Base-by-base conservation (phyloP, 192 early-diverging fungal genomes). In the Diversispora epigaea region DNA sequence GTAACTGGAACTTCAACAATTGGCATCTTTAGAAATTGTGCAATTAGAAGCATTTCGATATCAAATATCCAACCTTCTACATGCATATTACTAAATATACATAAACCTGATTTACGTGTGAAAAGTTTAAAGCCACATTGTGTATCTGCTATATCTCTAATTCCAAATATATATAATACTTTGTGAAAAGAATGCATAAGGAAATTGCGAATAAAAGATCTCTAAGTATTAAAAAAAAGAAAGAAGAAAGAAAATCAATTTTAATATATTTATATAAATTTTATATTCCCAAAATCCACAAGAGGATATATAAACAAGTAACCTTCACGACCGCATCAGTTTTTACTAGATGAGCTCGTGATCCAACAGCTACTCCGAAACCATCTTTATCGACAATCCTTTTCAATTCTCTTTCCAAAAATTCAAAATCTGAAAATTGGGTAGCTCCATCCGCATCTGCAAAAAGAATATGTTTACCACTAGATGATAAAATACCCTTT, bases 51-150 rank as follows among this genome's bases (percentile, higher is more conserved):
- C 62, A 96, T 82, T 81, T 99, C 97, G 67, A 99, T 94, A 79
- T 99, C 97, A 84, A 99, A 99, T 79, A 99, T 96, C 91, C 95
- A 99, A 25, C 97, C 86, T 77, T 96, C 93, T 3, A 95, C 94
- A 68, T 99, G 97, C 92, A 97, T 94, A 77, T 89, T 89, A 21
- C 91, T 87, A 74, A 96, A 95, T 49, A 99, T 91, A 43, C 79
- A 76, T 54, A 84, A 84, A 0, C 92, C 95, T 0, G 95, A 87
- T 22, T 80, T 77, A 17, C 97, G 89, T 0, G 93, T 92, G 70
- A 97, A 90, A 39, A 99, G 83, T 79, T 99, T 99, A 87, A 99
- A 99, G 6, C 97, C 97, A 80, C 97, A 99, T 79, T 99, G 97
- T 11, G 97, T 99, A 77, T 99, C 97, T 39, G 91, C 89, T 77